Percentiles rank a stretch among this genome's conserved stretches.
phyloP scores from a whole-genome alignment of 257 asterid genomes.

The Nicotiana benthamiana region DNA sequence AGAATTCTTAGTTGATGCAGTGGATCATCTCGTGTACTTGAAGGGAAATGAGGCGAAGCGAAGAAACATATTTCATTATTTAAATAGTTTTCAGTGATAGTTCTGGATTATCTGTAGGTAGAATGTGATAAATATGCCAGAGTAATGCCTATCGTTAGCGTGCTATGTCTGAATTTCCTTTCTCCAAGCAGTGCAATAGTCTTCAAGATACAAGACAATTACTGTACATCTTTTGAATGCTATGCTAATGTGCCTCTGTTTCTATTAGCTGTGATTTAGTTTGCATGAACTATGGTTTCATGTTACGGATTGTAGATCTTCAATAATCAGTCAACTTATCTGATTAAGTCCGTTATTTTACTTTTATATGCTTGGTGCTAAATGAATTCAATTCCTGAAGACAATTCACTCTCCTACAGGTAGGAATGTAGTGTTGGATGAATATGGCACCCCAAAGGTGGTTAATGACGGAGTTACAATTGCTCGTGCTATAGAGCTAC shows the following conservation, averaged over 20 bases:
- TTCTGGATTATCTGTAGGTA: not conserved
- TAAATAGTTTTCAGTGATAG: not conserved
- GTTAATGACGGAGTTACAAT: constrained; percentile 89
- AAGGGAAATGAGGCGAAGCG: not conserved
- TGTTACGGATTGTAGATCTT: not conserved
- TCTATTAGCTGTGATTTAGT: not conserved
- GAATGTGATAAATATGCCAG: not conserved
- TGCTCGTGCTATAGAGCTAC: constrained; percentile 86
- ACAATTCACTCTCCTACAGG: constrained; percentile 32
- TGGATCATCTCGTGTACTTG: not conserved
- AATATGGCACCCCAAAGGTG: constrained; percentile 83
- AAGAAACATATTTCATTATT: not conserved
- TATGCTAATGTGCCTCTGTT: not conserved
- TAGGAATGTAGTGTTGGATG: constrained; percentile 91
- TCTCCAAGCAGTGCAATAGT: not conserved
- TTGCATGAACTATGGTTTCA: not conserved
- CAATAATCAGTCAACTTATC: not conserved
- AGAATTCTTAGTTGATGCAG: not conserved
- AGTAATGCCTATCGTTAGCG: not conserved
- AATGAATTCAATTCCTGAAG: not conserved
- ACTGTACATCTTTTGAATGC: not conserved
- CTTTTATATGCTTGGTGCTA: not conserved
- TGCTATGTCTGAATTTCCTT: not conserved
- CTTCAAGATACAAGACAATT: not conserved
- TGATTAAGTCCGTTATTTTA: not conserved